Conservation (phyloP, 148 eudicot genomes). For the Persicaria maculosa region DNA sequence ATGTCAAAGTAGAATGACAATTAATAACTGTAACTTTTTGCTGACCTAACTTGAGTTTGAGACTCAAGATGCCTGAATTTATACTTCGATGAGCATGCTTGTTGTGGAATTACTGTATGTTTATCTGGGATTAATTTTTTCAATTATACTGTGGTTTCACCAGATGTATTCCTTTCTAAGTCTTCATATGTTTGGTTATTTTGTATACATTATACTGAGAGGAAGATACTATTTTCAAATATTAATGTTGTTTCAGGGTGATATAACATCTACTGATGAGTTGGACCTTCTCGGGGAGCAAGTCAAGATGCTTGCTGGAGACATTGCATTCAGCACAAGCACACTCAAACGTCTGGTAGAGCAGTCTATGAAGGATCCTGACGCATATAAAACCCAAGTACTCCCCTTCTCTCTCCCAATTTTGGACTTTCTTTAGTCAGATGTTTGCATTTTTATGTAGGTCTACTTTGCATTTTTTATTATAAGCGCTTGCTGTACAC, state of each 20-base stretch:
- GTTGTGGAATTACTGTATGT: background rate
- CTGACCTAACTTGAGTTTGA: background rate
- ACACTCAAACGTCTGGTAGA: conserved; percentile 84
- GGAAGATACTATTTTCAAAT: background rate
- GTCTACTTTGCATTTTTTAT: background rate
- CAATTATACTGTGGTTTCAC: background rate
- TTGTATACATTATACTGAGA: background rate
- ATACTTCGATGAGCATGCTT: background rate
- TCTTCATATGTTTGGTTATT: background rate
- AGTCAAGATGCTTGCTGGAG: conserved; percentile 98
- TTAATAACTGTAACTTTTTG: too few relatives aligned
- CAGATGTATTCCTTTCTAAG: background rate
- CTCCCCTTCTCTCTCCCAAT: conserved; percentile 4
- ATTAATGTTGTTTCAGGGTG: conserved; percentile 35
- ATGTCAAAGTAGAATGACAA: too few relatives aligned
- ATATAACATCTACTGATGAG: conserved; percentile 63
- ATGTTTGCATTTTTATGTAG: background rate
- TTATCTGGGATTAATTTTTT: background rate
- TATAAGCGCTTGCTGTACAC: background rate
- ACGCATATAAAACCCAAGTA: conserved; percentile 67
- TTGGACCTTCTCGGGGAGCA: conserved; percentile 93
- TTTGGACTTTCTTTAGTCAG: background rate
- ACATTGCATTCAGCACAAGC: conserved; percentile 21
- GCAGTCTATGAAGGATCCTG: conserved; percentile 77
- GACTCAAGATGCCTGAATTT: background rate